Evolutionary conservation across 2,329 filamentous ascomycete species (phyloP), one percentile per base, ranked within the genome.

Genomic region (Acrocalymma vagum): DNA sequence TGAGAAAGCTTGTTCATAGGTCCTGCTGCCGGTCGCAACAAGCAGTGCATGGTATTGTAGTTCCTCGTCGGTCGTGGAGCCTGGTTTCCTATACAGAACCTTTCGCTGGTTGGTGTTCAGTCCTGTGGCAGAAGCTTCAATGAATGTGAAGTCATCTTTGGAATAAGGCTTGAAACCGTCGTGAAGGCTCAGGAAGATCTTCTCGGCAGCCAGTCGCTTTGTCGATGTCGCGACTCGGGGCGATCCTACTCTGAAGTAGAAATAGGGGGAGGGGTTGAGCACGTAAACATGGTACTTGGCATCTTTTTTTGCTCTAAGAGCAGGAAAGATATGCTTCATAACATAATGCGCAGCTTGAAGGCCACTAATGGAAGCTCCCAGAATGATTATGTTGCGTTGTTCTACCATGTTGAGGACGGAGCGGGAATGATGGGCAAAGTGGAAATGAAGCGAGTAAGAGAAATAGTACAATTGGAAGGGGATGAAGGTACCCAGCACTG

Each of bases 31-130:
- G 1, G 79, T 81, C 7, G 80, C 79, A 42, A 83, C 76, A 32
- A 84, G 68, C 3, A 84, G 69, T n/a, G 78, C 75, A 50, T 82
- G 74, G 58, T 79, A 84, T 3, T 66, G 39, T 9, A 83, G 48
- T 20, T 51, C 58, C 30, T 57, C 51, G 13, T 64, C 61, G 14
- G 39, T 38, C 4, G 58, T 60, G 32, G 38, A 29, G 10, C 56
- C 51, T 29, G 28, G 45, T n/a, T 55, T 59, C 6, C 61, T 66
- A 51, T 80, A 69, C 3, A 69, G 63, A 6, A 84, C 70, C 1
- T 62, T 75, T 20, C 78, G 73, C 14, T 51, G 54, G 3, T 63
- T 49, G 1, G 67, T 60, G 37, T 82, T 72, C 13, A 83, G 63
- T 0, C 65, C 65, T 3, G 72, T 79, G 9, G 75, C 80, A 3